Percentiles rank a stretch among this genome's conserved stretches.
Conservation (phyloP, 2,329 filamentous ascomycete genomes). For the Claviceps sp. region DNA sequence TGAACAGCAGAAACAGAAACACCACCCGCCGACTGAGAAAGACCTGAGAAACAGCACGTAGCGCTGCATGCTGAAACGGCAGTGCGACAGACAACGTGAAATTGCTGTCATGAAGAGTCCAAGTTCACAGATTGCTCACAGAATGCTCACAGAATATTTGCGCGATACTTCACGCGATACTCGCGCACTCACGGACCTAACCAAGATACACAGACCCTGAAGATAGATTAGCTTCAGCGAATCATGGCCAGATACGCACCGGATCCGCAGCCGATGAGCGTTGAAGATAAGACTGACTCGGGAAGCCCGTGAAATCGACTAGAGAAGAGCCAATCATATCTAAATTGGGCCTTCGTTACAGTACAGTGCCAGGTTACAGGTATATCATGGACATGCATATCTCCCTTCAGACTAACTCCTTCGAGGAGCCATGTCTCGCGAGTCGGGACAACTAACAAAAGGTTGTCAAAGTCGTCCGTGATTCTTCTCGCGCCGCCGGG, state of each 20-base stretch:
- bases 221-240: background rate
- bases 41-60: background rate
- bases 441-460: background rate
- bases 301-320: background rate
- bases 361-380: background rate
- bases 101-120: background rate
- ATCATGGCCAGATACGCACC: background rate
- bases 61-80: background rate
- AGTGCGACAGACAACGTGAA: background rate
- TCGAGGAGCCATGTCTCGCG: background rate
- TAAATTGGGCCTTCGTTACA: background rate
- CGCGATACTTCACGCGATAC: too few species aligned
- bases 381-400: background rate
- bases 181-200: too few species aligned
- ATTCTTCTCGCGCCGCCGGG: background rate
- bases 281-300: conserved; percentile 2
- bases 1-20: background rate
- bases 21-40: background rate
- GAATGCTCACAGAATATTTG: too few species aligned
- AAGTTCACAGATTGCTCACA: too few species aligned
- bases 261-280: background rate
- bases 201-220: background rate
- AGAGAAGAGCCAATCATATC: background rate
- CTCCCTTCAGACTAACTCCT: background rate
- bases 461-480: background rate